Evolutionary conservation across 1,139 yeast species (phyloP).

Genomic region (Lipomyces yarrowii): DNA sequence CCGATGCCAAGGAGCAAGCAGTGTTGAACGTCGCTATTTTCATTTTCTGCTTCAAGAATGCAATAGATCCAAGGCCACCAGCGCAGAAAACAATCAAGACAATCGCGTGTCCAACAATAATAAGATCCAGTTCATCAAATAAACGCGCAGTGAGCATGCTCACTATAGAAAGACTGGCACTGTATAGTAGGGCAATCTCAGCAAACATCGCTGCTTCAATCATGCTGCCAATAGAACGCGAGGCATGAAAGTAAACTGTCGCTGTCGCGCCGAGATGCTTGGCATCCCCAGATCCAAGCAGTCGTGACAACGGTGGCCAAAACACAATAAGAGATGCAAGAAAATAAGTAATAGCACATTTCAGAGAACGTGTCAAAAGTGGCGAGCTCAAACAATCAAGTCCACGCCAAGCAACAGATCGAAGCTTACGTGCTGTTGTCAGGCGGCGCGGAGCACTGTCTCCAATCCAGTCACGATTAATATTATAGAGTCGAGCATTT

Average conservation of each 20-base stretch:
- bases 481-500: not conserved
- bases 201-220: slow-evolving; percentile 70
- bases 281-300: slow-evolving; percentile 68
- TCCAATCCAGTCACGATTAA: not conserved
- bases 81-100: slow-evolving; percentile 57
- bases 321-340: slow-evolving; percentile 79
- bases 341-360: slow-evolving; percentile 71
- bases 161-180: slow-evolving; percentile 57
- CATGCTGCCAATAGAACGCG: slow-evolving; percentile 80
- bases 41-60: slow-evolving; percentile 68
- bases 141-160: slow-evolving; percentile 58
- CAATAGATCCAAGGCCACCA: slow-evolving; percentile 62
- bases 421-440: not conserved
- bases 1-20: slow-evolving; percentile 77
- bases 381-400: not conserved
- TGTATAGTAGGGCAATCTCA: slow-evolving; percentile 55
- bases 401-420: not conserved
- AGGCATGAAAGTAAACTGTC: slow-evolving; percentile 83
- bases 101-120: slow-evolving; percentile 56
- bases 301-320: slow-evolving; percentile 54
- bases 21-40: slow-evolving; percentile 73
- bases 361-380: slow-evolving; percentile 45
- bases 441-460: not conserved
- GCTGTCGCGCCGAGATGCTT: slow-evolving; percentile 84
- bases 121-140: slow-evolving; percentile 52